A percentile compares a stretch with the other conserved stretches of the same genome.
phyloP scores from a whole-genome alignment of 169 alveolate species.

The Eimeria maxima region DNA sequence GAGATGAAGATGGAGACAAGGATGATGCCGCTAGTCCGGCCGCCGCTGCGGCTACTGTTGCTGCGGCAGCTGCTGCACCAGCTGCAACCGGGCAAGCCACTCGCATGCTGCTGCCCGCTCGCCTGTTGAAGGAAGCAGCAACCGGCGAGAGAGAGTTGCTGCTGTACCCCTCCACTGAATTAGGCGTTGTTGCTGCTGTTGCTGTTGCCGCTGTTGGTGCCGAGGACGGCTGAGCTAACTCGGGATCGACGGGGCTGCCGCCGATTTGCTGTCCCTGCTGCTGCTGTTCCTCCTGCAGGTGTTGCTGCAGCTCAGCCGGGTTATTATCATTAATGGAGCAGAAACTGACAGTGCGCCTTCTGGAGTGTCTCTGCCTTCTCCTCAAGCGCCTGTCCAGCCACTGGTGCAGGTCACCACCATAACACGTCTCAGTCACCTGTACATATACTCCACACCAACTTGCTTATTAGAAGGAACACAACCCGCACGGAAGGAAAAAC shows the following conservation, averaged over 20 bases:
- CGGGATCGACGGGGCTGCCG: neutral
- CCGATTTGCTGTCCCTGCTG: neutral
- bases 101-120: slow-evolving; percentile 35
- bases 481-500: neutral
- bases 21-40: neutral
- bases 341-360: slow-evolving; percentile 31
- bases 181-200: slow-evolving; percentile 22
- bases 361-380: slow-evolving; percentile 5
- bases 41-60: slow-evolving; percentile 48
- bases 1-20: neutral
- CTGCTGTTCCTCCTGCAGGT: neutral
- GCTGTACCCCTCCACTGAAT: neutral
- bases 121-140: neutral
- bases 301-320: slow-evolving; percentile 18
- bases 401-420: slow-evolving; percentile 77
- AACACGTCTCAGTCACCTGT: slow-evolving; percentile 76
- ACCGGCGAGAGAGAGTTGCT: slow-evolving; percentile 14
- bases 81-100: slow-evolving; percentile 35
- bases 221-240: neutral
- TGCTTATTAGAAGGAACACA: neutral
- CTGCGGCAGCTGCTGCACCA: slow-evolving; percentile 67
- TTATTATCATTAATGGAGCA: neutral
- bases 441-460: neutral
- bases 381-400: slow-evolving; percentile 78
- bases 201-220: slow-evolving; percentile 14